Evolutionary conservation across 108 stramenopile species (phyloP).

Genomic region (Chaetoceros tenuissimus): DNA sequence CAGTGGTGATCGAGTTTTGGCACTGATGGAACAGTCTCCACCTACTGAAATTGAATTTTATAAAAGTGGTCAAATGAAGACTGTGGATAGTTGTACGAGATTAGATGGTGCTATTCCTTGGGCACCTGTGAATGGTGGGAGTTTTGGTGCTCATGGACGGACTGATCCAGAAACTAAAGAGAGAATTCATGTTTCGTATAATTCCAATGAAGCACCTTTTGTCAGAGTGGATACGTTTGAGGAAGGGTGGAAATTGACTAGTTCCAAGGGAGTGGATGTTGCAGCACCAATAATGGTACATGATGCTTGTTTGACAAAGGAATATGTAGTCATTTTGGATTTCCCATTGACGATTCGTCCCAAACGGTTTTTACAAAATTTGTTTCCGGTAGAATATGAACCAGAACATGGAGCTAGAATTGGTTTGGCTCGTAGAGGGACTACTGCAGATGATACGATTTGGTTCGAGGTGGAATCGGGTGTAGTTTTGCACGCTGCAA

Average conservation of each 20-base stretch:
- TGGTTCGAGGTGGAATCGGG: constrained; percentile 29
- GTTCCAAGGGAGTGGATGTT: constrained; percentile 12
- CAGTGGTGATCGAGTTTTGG: constrained; percentile 11
- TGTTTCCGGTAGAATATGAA: constrained; percentile 46
- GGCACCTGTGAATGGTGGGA: constrained; percentile 24
- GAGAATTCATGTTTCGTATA: constrained; percentile 23
- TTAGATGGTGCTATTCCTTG: constrained; percentile 29
- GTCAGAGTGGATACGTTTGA: constrained; percentile 26
- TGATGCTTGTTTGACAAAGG: constrained; percentile 21
- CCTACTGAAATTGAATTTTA: constrained; percentile 22
- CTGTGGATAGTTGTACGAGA: constrained; percentile 4
- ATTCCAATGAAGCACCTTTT: constrained; percentile 8
- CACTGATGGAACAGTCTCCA: constrained; percentile 33
- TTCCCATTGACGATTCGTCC: constrained; percentile 35
- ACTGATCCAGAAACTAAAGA: constrained; percentile 22
- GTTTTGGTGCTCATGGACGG: constrained; percentile 24
- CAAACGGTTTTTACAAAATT: constrained; percentile 7
- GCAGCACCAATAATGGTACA: constrained; percentile 22
- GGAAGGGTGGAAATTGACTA: constrained; percentile 11
- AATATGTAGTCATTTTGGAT: constrained; percentile 27
- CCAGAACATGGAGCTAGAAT: constrained; percentile 27
- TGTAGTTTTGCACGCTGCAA: constrained; percentile 27
- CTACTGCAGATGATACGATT: not conserved
- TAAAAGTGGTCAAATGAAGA: constrained; percentile 13
- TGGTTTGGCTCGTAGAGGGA: constrained; percentile 16